A percentile compares a stretch with the other conserved stretches of the same genome.
Conservation (phyloP, 2,329 filamentous ascomycete species). For the Aaosphaeria arxii region DNA sequence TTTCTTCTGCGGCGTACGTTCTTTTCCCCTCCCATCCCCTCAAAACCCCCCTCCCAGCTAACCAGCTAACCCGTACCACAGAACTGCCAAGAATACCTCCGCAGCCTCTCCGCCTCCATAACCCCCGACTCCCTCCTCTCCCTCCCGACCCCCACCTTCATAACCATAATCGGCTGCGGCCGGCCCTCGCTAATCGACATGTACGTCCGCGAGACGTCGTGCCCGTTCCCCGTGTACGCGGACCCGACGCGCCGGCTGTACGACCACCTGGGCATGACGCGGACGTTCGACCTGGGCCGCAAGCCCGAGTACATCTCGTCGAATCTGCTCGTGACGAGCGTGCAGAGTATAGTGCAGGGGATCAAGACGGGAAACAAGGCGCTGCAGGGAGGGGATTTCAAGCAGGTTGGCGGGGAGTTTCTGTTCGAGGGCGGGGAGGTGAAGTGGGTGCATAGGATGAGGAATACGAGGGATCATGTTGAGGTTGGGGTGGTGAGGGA, state of each 20-base stretch:
- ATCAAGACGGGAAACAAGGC: conserved; percentile 59
- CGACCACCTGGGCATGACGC: conserved; percentile 64
- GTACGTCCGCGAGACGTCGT: conserved; percentile 62
- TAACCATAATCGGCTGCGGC: conserved; percentile 72
- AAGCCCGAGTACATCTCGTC: conserved; percentile 64
- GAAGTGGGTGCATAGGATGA: conserved; percentile 81
- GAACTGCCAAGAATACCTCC: conserved; percentile 76
- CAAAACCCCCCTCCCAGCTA: conserved; percentile 6
- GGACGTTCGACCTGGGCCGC: conserved; percentile 60
- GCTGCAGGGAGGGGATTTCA: conserved; percentile 62
- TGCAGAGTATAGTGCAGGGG: conserved; percentile 58
- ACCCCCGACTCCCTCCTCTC: conserved; percentile 41
- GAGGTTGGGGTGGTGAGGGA: conserved; percentile 66
- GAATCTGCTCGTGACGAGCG: conserved; percentile 43
- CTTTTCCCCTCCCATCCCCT: background rate
- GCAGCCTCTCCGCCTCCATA: conserved; percentile 58
- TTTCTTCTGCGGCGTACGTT: conserved; percentile 75
- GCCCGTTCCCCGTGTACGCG: conserved; percentile 73
- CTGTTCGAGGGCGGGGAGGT: conserved; percentile 70
- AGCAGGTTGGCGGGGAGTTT: conserved; percentile 75
- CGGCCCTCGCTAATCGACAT: conserved; percentile 64
- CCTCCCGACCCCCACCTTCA: conserved; percentile 56
- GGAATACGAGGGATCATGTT: conserved; percentile 71
- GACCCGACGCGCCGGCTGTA: conserved; percentile 69
- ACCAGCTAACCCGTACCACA: conserved; percentile 26